Evolutionary conservation across 2,329 filamentous ascomycete species (phyloP).

Genomic region (Bipolaris bicolor): DNA sequence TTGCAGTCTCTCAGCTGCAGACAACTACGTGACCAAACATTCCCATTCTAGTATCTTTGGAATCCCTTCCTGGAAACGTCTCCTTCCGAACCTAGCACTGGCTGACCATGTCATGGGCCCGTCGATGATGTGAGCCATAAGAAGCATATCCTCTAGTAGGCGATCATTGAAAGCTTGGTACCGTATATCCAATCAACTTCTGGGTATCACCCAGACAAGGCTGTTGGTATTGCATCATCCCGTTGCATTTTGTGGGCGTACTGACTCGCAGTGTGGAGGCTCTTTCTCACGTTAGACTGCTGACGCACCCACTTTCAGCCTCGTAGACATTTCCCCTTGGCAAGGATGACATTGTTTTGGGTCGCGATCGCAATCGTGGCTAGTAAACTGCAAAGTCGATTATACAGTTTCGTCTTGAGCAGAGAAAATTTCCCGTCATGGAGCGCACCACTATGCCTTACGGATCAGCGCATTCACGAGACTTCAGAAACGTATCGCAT

Average conservation of each 20-base stretch:
- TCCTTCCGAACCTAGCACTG: background rate
- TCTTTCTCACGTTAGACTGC: slow-evolving; percentile 18
- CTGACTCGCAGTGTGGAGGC: background rate
- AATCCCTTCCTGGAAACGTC: background rate
- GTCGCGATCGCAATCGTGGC: slow-evolving; percentile 5
- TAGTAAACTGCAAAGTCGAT: background rate
- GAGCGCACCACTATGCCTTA: background rate
- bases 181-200: slow-evolving; percentile 15
- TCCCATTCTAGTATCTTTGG: background rate
- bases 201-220: background rate
- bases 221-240: slow-evolving; percentile 6
- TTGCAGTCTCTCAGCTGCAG: background rate
- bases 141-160: slow-evolving; percentile 29
- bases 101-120: slow-evolving; percentile 3
- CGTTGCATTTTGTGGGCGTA: slow-evolving; percentile 1
- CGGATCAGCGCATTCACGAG: background rate
- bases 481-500: background rate
- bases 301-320: slow-evolving; percentile 16
- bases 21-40: background rate
- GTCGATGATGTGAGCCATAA: slow-evolving; percentile 19
- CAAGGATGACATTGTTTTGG: background rate
- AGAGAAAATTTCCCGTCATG: slow-evolving; percentile 5
- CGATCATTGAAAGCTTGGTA: slow-evolving; percentile 30
- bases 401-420: background rate
- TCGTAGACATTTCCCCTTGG: slow-evolving; percentile 3